Conservation (phyloP, 768 basidiomycete species). For the Rhizopogon vulgaris region DNA sequence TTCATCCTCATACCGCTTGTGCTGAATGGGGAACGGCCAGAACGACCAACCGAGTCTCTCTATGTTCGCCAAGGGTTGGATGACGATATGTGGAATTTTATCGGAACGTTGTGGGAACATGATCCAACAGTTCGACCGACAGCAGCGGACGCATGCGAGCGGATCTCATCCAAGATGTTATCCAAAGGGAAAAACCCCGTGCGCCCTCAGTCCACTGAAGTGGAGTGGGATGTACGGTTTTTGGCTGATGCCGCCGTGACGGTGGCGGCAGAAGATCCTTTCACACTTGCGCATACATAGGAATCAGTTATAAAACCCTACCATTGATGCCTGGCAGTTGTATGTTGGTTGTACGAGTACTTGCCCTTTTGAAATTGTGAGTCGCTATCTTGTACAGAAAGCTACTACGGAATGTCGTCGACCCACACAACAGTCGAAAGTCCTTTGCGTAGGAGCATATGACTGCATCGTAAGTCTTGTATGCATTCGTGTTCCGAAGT, state of each 20-base stretch:
- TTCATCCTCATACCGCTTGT: too few relatives aligned
- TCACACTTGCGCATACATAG: background rate
- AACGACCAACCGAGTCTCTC: background rate
- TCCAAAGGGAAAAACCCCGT: background rate
- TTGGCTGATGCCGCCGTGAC: background rate
- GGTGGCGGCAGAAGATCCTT: background rate
- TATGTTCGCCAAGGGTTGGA: background rate
- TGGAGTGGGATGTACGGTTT: background rate
- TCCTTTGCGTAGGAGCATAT: too few relatives aligned
- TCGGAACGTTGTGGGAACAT: background rate
- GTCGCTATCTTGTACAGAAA: too few relatives aligned
- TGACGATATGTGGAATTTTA: constrained; percentile 4
- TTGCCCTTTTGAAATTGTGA: too few relatives aligned
- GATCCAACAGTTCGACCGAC: background rate
- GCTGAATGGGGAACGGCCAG: background rate
- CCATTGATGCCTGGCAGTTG: too few relatives aligned
- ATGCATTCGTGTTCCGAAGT: too few relatives aligned
- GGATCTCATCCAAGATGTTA: background rate
- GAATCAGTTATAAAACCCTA: too few relatives aligned
- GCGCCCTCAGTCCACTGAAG: background rate
- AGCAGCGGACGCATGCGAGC: background rate
- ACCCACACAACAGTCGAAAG: too few relatives aligned
- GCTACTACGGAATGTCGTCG: too few relatives aligned
- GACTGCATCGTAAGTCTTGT: too few relatives aligned
- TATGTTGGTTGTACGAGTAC: too few relatives aligned